phyloP scores from a whole-genome alignment of 192 early-diverging fungal genomes.

The Rhizophlyctis rosea region DNA sequence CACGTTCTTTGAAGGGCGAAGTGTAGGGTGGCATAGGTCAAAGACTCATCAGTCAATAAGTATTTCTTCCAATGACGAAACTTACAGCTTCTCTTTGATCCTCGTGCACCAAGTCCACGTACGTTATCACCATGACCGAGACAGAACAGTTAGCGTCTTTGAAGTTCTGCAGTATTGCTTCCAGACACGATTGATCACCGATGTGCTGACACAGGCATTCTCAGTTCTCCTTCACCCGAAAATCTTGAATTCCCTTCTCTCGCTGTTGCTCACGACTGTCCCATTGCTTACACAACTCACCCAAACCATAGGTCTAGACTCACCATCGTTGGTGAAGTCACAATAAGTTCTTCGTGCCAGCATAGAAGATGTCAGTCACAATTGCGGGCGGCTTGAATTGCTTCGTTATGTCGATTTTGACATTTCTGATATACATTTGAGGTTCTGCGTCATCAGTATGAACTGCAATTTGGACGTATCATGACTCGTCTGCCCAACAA shows the following conservation, averaged over 20 bases:
- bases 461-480: too few relatives aligned
- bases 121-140: slow-evolving; percentile 96
- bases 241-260: too few relatives aligned
- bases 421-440: slow-evolving; percentile 83
- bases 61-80: background rate
- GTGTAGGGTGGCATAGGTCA: too few relatives aligned
- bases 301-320: too few relatives aligned
- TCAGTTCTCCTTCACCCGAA: too few relatives aligned
- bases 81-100: slow-evolving; percentile 63
- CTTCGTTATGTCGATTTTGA: slow-evolving; percentile 84
- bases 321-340: too few relatives aligned
- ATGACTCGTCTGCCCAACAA: background rate
- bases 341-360: slow-evolving; percentile 81
- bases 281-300: too few relatives aligned
- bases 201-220: too few relatives aligned
- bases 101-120: slow-evolving; percentile 92
- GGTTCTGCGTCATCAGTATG: too few relatives aligned
- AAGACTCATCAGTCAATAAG: background rate
- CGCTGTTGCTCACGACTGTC: too few relatives aligned
- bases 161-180: slow-evolving; percentile 75
- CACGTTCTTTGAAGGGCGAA: slow-evolving; percentile 65
- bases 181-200: slow-evolving; percentile 82
- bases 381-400: slow-evolving; percentile 75
- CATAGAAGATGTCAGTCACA: slow-evolving; percentile 85
- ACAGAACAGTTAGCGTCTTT: slow-evolving; percentile 91